Base-by-base conservation (phyloP, 441 rosid species). In the Corymbia calophylla region DNA sequence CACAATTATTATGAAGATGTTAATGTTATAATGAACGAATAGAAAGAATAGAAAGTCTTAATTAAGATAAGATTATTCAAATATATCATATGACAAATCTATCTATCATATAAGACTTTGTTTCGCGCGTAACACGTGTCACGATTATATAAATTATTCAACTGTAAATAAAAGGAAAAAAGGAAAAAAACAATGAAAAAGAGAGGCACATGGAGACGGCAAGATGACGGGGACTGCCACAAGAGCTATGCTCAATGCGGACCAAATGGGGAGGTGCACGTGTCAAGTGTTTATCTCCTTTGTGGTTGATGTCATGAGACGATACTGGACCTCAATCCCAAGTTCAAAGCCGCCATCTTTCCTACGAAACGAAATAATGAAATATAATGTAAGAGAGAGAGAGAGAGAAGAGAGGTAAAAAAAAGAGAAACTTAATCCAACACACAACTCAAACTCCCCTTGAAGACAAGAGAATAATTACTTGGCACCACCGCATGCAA, bases 331-430 rank as follows among this genome's bases (percentile, higher is more conserved):
- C 87, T 89, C 94, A 88, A 88, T 68, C 81, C 64, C 49, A 47
- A 60, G 84, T 53, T 77, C 62, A 29, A 58, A 91, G 96, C 96
- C 96, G 97, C 94, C 96, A 92, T 90, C 89, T 90, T 64, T 25
- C 25, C 84, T 31, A 32, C 32, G 55, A 62, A 55, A 84, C 80
- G 21, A 82, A 31, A 55, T 64, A 51, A 89, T 73, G 4, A 48
- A 58, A 58, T 23, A 86, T 58, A 47, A 47, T 44, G 56, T 73
- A 25, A 1, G 82, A 53, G 87, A 81, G 85, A 66, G 89, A 90
- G 25, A 11, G 32, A 66, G 86, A 82, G 25, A 10, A 12, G 29
- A 60, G 62, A 60, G 31, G 88, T 90, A 88, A 53, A 81, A 66
- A 44, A 44, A 53, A 89, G 55, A 32, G 87, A 94, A 39, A 62